These are phyloP conservation scores for Oldenlandia corymbosa DNA, from an alignment of 257 asterid species.

Conservation along the genomic window DNA sequence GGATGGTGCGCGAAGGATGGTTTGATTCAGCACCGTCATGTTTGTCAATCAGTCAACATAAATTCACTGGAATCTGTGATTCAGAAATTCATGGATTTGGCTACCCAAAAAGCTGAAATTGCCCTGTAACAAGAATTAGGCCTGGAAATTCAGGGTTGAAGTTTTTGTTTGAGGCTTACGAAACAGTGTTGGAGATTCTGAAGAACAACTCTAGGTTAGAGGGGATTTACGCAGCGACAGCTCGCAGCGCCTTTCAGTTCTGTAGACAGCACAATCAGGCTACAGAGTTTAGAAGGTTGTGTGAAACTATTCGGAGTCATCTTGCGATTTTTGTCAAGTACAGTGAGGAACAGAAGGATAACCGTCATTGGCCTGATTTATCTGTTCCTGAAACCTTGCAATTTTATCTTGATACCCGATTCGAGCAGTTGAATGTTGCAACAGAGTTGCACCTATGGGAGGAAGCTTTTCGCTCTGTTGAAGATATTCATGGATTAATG, in stretches of 20 bases:
- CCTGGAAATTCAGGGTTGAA: constrained; percentile 13
- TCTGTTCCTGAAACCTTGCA: constrained; percentile 38
- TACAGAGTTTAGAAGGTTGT: constrained; percentile 33
- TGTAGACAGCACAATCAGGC: constrained; percentile 33
- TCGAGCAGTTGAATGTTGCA: constrained; percentile 37
- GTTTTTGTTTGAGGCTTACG: constrained; percentile 36
- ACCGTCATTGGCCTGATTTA: constrained; percentile 37
- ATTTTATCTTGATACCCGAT: constrained; percentile 35
- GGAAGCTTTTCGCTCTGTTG: constrained; percentile 41
- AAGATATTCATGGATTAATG: constrained; percentile 38
- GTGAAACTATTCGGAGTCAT: constrained; percentile 42
- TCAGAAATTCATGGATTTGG: constrained; percentile 28
- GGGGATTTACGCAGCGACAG: constrained; percentile 33
- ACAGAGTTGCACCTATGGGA: constrained; percentile 38
- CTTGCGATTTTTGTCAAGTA: constrained; percentile 35
- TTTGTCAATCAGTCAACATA: constrained; percentile 33
- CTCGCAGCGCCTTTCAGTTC: constrained; percentile 36
- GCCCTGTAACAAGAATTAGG: constrained; percentile 35
- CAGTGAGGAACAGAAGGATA: constrained; percentile 46
- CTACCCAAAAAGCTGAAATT: constrained; percentile 31
- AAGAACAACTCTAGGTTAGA: constrained; percentile 31
- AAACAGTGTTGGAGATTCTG: constrained; percentile 34
- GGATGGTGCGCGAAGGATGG: constrained; percentile 41
- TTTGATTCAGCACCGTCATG: constrained; percentile 26
- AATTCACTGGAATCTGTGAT: constrained; percentile 35